These are phyloP conservation scores for Cladophialophora immunda DNA, from an alignment of 2,329 filamentous ascomycete genomes.

Conservation along the genomic window DNA sequence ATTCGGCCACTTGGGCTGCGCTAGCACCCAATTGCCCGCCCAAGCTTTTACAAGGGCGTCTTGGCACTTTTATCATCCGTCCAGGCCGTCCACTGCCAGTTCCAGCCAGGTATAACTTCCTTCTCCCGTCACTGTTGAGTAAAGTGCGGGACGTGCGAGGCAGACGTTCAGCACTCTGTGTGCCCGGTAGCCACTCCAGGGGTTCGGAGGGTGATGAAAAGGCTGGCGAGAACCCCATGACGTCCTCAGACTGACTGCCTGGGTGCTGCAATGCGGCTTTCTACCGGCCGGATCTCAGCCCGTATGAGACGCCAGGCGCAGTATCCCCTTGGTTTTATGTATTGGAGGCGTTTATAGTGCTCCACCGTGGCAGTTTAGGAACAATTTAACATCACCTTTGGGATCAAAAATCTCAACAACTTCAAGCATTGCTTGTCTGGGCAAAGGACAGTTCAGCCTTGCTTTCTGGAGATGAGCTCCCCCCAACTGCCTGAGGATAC, in stretches of 20 bases:
- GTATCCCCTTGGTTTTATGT: neutral
- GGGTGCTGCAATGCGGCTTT: neutral
- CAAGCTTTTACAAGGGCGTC: slow-evolving; percentile 28
- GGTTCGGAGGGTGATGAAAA: neutral
- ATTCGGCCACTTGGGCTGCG: slow-evolving; percentile 14
- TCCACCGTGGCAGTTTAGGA: neutral
- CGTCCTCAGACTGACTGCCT: neutral
- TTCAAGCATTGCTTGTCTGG: neutral
- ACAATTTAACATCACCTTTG: neutral
- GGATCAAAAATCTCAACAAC: neutral
- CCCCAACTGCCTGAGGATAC: neutral
- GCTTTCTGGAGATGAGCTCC: neutral
- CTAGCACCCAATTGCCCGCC: slow-evolving; percentile 21
- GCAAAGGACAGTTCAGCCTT: neutral
- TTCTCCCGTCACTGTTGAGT: neutral
- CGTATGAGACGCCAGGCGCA: neutral
- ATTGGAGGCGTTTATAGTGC: neutral
- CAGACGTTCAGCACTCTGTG: neutral
- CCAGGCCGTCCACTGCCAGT: neutral
- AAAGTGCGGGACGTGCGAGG: neutral
- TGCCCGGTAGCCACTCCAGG: neutral
- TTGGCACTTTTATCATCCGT: slow-evolving; percentile 15
- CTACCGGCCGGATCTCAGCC: neutral
- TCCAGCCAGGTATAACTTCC: neutral
- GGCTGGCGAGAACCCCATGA: neutral